Conservation (phyloP, 208 protist genomes). For the Leishmania lainsoni region DNA sequence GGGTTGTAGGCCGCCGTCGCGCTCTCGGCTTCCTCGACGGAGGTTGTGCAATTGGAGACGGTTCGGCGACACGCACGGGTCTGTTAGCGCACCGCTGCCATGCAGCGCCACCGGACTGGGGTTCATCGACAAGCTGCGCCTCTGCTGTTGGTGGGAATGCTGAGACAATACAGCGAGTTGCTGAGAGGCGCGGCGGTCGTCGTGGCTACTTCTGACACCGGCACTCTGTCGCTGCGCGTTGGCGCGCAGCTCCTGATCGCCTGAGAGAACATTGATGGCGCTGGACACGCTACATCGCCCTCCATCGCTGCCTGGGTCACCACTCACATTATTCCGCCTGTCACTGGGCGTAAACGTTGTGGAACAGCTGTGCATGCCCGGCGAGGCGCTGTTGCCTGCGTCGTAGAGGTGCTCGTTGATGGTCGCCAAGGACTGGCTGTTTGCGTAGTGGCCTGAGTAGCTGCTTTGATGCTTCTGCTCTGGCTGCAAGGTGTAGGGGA, state of each 20-base stretch:
- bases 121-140: slow-evolving; percentile 18
- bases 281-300: slow-evolving; percentile 29
- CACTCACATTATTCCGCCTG: slow-evolving; percentile 6
- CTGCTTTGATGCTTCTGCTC: slow-evolving; percentile 9
- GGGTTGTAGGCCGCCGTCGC: not conserved
- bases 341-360: not conserved
- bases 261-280: slow-evolving; percentile 45
- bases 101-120: not conserved
- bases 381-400: not conserved
- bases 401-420: not conserved
- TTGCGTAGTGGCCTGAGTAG: slow-evolving; percentile 13
- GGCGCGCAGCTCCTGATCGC: slow-evolving; percentile 37
- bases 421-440: not conserved
- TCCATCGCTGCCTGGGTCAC: slow-evolving; percentile 20
- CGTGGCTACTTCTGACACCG: not conserved
- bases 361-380: not conserved
- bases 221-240: slow-evolving; percentile 21
- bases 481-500: slow-evolving; percentile 8
- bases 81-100: slow-evolving; percentile 11
- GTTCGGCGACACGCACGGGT: slow-evolving; percentile 22
- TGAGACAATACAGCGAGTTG: not conserved
- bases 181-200: slow-evolving; percentile 8
- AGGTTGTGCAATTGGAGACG: slow-evolving; percentile 1
- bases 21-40: not conserved
- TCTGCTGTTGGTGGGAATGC: not conserved